Evolutionary conservation across 164 flowering plant species (phyloP).

Genomic region (Stephania cephalantha): DNA sequence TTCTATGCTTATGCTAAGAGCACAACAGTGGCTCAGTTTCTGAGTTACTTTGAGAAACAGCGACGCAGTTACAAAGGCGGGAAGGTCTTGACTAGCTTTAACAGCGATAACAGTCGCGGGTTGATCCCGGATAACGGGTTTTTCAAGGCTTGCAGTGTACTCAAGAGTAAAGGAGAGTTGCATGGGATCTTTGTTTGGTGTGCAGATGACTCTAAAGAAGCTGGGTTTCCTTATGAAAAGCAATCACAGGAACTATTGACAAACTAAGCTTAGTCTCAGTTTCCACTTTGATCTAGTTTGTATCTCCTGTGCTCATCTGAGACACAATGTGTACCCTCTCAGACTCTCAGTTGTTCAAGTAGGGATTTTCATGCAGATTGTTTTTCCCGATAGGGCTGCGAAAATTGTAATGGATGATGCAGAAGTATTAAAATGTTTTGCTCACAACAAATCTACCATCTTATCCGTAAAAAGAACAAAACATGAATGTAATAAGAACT

Average conservation of each 20-base stretch:
- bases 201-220: slow-evolving; percentile 48
- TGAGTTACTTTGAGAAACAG: slow-evolving; percentile 31
- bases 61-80: slow-evolving; percentile 38
- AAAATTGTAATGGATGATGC: too few relatives aligned
- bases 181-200: slow-evolving; percentile 56
- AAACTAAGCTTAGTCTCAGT: background rate
- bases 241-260: slow-evolving; percentile 40
- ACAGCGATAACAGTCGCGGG: slow-evolving; percentile 41
- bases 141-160: slow-evolving; percentile 41
- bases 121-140: slow-evolving; percentile 40
- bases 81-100: slow-evolving; percentile 38
- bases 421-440: too few relatives aligned
- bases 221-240: slow-evolving; percentile 37
- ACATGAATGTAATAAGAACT: too few relatives aligned
- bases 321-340: too few relatives aligned
- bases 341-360: too few relatives aligned
- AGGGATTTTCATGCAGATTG: too few relatives aligned
- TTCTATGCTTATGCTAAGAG: slow-evolving; percentile 49
- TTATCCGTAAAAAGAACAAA: too few relatives aligned
- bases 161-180: slow-evolving; percentile 31
- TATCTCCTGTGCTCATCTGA: too few relatives aligned
- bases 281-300: too few relatives aligned
- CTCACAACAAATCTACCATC: too few relatives aligned
- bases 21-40: slow-evolving; percentile 41
- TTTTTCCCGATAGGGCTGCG: too few relatives aligned